Base-by-base conservation (phyloP, 2,329 filamentous ascomycete genomes). In the Dendrostoma leiphaemia region DNA sequence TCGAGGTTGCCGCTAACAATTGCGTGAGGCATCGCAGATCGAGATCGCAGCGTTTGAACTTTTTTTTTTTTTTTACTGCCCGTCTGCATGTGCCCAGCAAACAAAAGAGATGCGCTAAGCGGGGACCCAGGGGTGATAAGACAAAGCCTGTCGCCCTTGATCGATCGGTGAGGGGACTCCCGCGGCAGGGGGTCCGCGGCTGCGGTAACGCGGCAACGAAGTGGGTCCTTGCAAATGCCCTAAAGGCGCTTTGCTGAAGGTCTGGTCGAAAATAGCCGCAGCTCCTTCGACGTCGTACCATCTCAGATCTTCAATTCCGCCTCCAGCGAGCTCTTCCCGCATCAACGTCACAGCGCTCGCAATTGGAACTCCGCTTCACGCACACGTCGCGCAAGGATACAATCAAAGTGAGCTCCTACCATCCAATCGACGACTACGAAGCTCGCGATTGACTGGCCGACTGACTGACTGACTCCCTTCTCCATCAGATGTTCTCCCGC, bases 401-500 rank as follows among this genome's bases (percentile, higher is more conserved):
- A n/a, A n/a, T n/a, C n/a, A n/a, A n/a, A n/a, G n/a, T n/a, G n/a
- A n/a, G n/a, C n/a, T n/a, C 19, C 34, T 5, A 37, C 6, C 13
- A 37, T 37, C 4, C 49, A 57, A 57, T 54, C 55, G 56, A 61
- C 19, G 31, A 40, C 24, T 29, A n/a, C 32, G 12, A 9, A 52
- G 63, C 73, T 73, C n/a, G n/a, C 38, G 72, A 78, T 76, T 80
- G 71, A 74, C 63, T 31, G 13, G 21, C 23, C 35, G 8, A 29
- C 35, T 41, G 48, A 46, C n/a, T 38, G 37, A 40, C 38, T 23
- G 44, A 46, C 28, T 10, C 29, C 10, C 51, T n/a, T n/a, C 32
- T 10, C 2, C 6, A 51, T 26, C 68, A 95, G 90, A 96, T 96
- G 91, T 80, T 94, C 74, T 83, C 90, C 77, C 87, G 88, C 72